Conservation (phyloP, 2,329 filamentous ascomycete genomes). For the Exophiala dermatitidis region DNA sequence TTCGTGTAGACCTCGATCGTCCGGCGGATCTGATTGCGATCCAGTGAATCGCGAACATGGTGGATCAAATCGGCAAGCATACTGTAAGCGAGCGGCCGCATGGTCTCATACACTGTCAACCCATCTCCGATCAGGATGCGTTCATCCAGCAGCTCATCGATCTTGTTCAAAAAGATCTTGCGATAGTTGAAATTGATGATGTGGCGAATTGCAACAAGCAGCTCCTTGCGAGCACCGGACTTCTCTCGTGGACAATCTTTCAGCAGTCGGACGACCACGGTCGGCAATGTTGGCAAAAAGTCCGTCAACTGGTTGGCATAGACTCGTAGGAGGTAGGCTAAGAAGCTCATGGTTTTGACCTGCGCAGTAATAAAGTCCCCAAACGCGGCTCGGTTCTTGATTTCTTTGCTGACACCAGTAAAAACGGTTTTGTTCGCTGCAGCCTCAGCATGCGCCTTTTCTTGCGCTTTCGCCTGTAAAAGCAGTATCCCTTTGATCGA, state of each 20-base stretch:
- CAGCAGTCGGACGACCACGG: slow-evolving; percentile 81
- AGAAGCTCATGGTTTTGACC: slow-evolving; percentile 98
- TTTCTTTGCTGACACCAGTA: slow-evolving; percentile 84
- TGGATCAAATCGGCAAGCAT: slow-evolving; percentile 98
- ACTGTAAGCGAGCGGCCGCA: slow-evolving; percentile 91
- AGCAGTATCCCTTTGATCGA: slow-evolving; percentile 85
- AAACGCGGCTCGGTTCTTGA: slow-evolving; percentile 88
- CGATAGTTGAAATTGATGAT: slow-evolving; percentile 99
- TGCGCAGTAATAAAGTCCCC: slow-evolving; percentile 97
- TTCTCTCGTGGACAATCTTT: slow-evolving; percentile 94
- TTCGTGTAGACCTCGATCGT: slow-evolving; percentile 96
- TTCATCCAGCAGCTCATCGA: slow-evolving; percentile 91
- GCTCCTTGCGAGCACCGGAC: slow-evolving; percentile 84
- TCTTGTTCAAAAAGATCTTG: slow-evolving; percentile 88
- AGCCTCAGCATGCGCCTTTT: slow-evolving; percentile 82
- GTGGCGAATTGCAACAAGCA: slow-evolving; percentile 91
- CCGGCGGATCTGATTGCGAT: slow-evolving; percentile 82
- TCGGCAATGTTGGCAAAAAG: slow-evolving; percentile 76
- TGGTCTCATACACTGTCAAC: slow-evolving; percentile 91
- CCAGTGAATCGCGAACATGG: slow-evolving; percentile 84
- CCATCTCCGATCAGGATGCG: slow-evolving; percentile 91
- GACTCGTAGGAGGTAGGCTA: slow-evolving; percentile 84
- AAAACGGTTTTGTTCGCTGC: slow-evolving; percentile 73
- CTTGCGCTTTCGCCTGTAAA: slow-evolving; percentile 85
- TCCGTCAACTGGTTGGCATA: slow-evolving; percentile 82